Conservation (phyloP, 371 early-diverging fungal genomes). For the Mortierella sp. region DNA sequence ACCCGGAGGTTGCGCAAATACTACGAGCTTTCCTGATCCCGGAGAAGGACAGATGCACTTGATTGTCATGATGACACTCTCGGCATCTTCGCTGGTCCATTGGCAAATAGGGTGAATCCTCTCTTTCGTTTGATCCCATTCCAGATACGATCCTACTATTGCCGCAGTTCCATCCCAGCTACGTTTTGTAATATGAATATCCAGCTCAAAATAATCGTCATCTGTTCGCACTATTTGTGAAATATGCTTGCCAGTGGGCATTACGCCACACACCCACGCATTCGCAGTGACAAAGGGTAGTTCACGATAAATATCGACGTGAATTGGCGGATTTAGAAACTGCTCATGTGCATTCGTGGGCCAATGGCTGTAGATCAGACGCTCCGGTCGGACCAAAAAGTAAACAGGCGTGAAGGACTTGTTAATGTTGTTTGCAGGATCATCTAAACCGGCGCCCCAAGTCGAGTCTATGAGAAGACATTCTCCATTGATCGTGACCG, state of each 20-base stretch:
- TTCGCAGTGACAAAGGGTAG: slow-evolving; percentile 5
- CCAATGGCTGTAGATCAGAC: slow-evolving; percentile 38
- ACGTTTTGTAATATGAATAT: slow-evolving; percentile 20
- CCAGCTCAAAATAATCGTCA: slow-evolving; percentile 34
- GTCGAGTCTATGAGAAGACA: slow-evolving; percentile 37
- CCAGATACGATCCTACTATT: not conserved
- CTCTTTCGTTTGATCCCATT: slow-evolving; percentile 18
- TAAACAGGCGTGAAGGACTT: slow-evolving; percentile 21
- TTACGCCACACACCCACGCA: slow-evolving; percentile 27
- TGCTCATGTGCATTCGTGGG: slow-evolving; percentile 19
- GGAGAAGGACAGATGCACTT: slow-evolving; percentile 29
- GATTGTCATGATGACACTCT: slow-evolving; percentile 17
- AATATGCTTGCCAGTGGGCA: not conserved
- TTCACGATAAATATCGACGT: slow-evolving; percentile 21
- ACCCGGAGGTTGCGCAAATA: slow-evolving; percentile 2
- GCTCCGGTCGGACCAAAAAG: slow-evolving; percentile 40
- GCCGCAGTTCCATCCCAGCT: not conserved
- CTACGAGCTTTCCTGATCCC: slow-evolving; percentile 17
- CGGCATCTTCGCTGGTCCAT: slow-evolving; percentile 27
- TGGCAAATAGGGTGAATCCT: not conserved
- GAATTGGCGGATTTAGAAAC: slow-evolving; percentile 39
- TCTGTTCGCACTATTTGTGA: slow-evolving; percentile 22
- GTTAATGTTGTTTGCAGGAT: not conserved
- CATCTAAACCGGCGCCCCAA: slow-evolving; percentile 24
- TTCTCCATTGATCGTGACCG: slow-evolving; percentile 32